These are phyloP conservation scores for Senna tora DNA, from an alignment of 306 rosid genomes.

Conservation along the genomic window DNA sequence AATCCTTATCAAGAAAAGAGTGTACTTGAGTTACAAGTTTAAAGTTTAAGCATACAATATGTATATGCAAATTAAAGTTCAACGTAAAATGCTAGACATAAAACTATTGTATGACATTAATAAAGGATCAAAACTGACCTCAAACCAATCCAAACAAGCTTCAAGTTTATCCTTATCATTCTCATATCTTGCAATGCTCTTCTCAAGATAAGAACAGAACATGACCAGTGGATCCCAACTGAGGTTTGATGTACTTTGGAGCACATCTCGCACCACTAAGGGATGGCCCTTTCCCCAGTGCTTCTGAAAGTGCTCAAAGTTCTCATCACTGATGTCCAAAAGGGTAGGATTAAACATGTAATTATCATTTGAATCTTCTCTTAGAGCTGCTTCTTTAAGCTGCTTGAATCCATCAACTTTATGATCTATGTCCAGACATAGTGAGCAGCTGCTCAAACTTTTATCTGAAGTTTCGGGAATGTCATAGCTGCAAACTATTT, in stretches of 20 bases:
- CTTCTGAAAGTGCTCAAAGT: conserved; percentile 91
- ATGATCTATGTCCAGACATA: conserved; percentile 64
- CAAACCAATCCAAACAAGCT: conserved; percentile 94
- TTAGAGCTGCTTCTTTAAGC: conserved; percentile 67
- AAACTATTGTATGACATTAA: not conserved
- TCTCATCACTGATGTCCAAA: conserved; percentile 56
- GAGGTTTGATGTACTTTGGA: conserved; percentile 57
- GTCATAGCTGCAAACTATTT: conserved; percentile 97
- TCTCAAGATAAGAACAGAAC: conserved; percentile 85
- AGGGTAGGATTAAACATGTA: conserved; percentile 69
- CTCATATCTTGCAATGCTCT: conserved; percentile 72
- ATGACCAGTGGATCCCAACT: conserved; percentile 88
- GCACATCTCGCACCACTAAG: conserved; percentile 72
- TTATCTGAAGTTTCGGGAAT: conserved; percentile 83
- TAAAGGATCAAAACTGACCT: too few relatives aligned
- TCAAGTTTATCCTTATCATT: conserved; percentile 62
- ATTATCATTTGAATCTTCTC: conserved; percentile 81
- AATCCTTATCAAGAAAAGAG: conserved; percentile 8
- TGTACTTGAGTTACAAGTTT: not conserved
- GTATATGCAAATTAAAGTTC: not conserved
- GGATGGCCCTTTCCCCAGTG: conserved; percentile 99
- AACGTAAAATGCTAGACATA: not conserved
- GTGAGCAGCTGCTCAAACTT: conserved; percentile 64
- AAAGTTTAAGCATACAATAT: not conserved
- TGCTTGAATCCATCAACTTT: conserved; percentile 50